Base-by-base conservation (phyloP, 2,329 filamentous ascomycete species). In the Fusarium anguioides region DNA sequence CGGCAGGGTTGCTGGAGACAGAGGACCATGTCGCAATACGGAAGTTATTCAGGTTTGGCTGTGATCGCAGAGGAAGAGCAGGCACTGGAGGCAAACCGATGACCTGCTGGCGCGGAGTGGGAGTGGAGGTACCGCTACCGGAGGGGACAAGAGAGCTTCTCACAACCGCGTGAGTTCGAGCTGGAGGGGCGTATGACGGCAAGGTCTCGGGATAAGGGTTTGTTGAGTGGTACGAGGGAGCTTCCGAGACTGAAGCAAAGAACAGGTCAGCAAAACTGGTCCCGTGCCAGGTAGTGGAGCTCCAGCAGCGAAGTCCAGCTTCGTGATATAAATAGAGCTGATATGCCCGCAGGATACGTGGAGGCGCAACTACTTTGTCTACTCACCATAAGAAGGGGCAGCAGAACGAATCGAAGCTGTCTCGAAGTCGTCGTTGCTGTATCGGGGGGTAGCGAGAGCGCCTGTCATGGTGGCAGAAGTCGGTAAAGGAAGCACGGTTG, bases 351-450 rank as follows among this genome's bases (percentile, higher is more conserved):
- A 31, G 27, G 47, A 37, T 35, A 39, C 55, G 40, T 42, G 49
- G 46, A 39, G 51, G 53, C 27, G n/a, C 31, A 40, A 39, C 33
- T 42, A 37, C n/a, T n/a, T n/a, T n/a, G n/a, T n/a, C n/a, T 35
- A 80, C 85, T 82, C 70, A 88, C 86, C 81, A 75, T 91, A 91
- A 11, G 89, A 91, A 37, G 89, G 89, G n/a, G 89, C 88, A 9
- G 84, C 84, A 18, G 89, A 91, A 69, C 82, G 87, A 63, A 91
- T 85, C 11, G 89, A 91, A 8, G 86, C 84, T 21, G 89, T 90
- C 71, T 91, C 89, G 59, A 89, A 87, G 74, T 91, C 89, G 60
- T 87, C 84, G 8, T 78, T 71, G 67, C 74, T 77, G 57, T 79
- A 80, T 42, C 77, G 76, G 54, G 77, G 72, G 21, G 75, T 71